A percentile compares a stretch with the other conserved stretches of the same genome.
Evolutionary conservation across 2,329 filamentous ascomycete genomes (phyloP).

Genomic region (Alternaria sp.): DNA sequence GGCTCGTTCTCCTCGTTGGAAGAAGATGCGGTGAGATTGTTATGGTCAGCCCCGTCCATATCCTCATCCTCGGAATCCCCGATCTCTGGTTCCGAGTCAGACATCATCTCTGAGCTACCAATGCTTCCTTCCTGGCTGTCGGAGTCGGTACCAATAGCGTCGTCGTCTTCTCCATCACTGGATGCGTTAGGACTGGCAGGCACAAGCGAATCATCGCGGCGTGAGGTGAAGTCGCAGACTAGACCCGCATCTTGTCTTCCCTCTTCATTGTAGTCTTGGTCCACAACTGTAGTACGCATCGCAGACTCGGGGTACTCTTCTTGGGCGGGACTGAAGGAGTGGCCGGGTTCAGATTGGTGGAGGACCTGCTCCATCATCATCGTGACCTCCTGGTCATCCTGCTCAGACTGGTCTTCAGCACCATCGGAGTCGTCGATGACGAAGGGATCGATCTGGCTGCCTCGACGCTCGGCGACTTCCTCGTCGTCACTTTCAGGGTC

Average conservation of each 20-base stretch:
- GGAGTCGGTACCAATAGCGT: slow-evolving; percentile 8
- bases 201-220: neutral
- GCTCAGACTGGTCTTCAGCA: slow-evolving; percentile 11
- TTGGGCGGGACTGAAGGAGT: neutral
- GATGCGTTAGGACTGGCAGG: neutral
- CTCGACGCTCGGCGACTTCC: slow-evolving; percentile 24
- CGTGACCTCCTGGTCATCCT: slow-evolving; percentile 15
- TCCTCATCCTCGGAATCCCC: slow-evolving; percentile 17
- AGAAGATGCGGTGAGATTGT: neutral
- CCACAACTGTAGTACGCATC: slow-evolving; percentile 2
- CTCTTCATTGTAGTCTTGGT: slow-evolving; percentile 12
- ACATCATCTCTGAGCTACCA: slow-evolving; percentile 14
- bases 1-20: neutral
- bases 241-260: neutral
- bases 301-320: slow-evolving; percentile 10
- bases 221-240: neutral
- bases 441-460: slow-evolving; percentile 40
- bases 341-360: slow-evolving; percentile 2
- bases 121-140: slow-evolving; percentile 21
- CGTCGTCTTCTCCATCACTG: slow-evolving; percentile 12
- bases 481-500: slow-evolving; percentile 43
- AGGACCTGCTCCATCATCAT: slow-evolving; percentile 19
- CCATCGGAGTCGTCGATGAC: slow-evolving; percentile 41
- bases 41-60: neutral
- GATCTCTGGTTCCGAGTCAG: slow-evolving; percentile 14